phyloP scores from a whole-genome alignment of 345 rosid genomes.

The Reutealis trisperma region DNA sequence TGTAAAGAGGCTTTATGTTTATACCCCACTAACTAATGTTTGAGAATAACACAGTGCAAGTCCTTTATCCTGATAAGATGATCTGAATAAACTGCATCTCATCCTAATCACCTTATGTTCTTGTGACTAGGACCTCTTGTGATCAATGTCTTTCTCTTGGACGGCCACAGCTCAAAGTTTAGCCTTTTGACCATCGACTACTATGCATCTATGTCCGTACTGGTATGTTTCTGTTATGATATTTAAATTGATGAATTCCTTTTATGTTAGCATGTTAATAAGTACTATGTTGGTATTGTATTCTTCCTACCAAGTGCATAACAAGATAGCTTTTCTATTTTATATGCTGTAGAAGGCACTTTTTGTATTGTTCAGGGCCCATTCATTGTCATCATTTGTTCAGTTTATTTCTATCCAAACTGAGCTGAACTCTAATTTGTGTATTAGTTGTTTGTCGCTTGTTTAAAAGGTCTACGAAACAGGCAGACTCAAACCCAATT shows the following conservation, averaged over 20 bases:
- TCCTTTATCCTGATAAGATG: slow-evolving; percentile 26
- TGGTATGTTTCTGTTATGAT: not conserved
- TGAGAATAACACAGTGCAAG: slow-evolving; percentile 39
- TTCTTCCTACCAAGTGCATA: slow-evolving; percentile 17
- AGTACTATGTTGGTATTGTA: slow-evolving; percentile 13
- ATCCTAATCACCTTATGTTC: slow-evolving; percentile 24
- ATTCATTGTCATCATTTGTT: not conserved
- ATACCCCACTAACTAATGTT: slow-evolving; percentile 52
- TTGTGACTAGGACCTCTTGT: slow-evolving; percentile 23
- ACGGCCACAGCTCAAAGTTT: slow-evolving; percentile 25
- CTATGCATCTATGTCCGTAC: not conserved
- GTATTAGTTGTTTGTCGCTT: not conserved
- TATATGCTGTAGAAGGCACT: not conserved
- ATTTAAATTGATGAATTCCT: not conserved
- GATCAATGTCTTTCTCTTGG: slow-evolving; percentile 29
- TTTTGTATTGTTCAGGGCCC: not conserved
- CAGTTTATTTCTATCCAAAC: not conserved
- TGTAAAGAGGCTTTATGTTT: slow-evolving; percentile 68
- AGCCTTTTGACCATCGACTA: slow-evolving; percentile 5
- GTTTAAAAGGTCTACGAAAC: not conserved
- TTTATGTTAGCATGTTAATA: slow-evolving; percentile 17
- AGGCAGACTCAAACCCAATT: not conserved
- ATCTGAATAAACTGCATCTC: slow-evolving; percentile 26
- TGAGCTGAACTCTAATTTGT: slow-evolving; percentile 2
- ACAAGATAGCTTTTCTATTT: not conserved